Conservation (phyloP, 306 rosid genomes). For the Pueraria montana region DNA sequence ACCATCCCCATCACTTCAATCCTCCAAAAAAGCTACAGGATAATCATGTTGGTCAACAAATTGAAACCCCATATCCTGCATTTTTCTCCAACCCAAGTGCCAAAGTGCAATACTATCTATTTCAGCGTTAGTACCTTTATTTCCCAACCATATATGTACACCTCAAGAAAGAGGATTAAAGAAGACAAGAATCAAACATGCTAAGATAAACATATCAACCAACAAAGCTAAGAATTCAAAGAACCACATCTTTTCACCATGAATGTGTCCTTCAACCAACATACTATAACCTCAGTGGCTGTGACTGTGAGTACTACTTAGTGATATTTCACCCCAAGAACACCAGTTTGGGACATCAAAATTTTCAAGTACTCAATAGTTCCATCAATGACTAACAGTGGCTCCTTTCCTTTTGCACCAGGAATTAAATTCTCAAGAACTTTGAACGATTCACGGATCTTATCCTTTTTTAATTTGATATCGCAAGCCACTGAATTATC, state of each 20-base stretch:
- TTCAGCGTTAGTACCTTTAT: slow-evolving; percentile 59
- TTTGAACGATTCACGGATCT: slow-evolving; percentile 61
- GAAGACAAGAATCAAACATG: slow-evolving; percentile 42
- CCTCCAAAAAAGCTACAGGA: slow-evolving; percentile 64
- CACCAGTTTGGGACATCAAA: slow-evolving; percentile 57
- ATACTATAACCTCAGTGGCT: slow-evolving; percentile 11
- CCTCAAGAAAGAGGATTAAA: slow-evolving; percentile 44
- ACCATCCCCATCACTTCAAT: slow-evolving; percentile 58
- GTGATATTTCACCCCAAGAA: slow-evolving; percentile 54
- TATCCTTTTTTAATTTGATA: slow-evolving; percentile 53
- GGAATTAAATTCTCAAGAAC: slow-evolving; percentile 71
- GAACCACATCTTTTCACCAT: slow-evolving; percentile 46
- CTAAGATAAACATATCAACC: slow-evolving; percentile 53
- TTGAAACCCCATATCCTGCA: slow-evolving; percentile 36
- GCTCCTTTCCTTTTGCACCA: slow-evolving; percentile 73
- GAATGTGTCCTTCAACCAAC: slow-evolving; percentile 39
- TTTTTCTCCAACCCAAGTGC: slow-evolving; percentile 46
- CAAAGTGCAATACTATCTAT: slow-evolving; percentile 53
- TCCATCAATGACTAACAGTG: slow-evolving; percentile 66
- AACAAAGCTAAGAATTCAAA: slow-evolving; percentile 50
- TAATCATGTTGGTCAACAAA: slow-evolving; percentile 73
- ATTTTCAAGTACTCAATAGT: slow-evolving; percentile 68
- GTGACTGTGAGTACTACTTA: slow-evolving; percentile 33
- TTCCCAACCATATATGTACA: slow-evolving; percentile 59
- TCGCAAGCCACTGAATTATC: slow-evolving; percentile 40